Evolutionary conservation across 495 filamentous ascomycete species (phyloP).

Genomic region (Achaetomiella virescens): DNA sequence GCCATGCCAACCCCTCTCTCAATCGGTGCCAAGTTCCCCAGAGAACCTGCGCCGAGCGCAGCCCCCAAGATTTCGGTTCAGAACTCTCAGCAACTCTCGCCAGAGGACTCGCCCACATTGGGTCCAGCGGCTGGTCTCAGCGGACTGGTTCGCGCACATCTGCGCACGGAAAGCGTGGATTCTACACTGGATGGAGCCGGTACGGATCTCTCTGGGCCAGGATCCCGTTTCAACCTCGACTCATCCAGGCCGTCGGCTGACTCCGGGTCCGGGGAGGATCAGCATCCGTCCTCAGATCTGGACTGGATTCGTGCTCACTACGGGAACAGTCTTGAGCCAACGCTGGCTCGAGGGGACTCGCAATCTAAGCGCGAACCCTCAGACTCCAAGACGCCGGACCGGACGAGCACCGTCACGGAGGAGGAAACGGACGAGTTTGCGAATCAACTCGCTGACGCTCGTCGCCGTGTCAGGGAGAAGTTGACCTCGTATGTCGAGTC

Average conservation of each 20-base stretch:
- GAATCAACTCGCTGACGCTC: conserved; percentile 69
- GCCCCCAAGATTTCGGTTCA: conserved; percentile 16
- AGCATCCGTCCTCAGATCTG: conserved; percentile 48
- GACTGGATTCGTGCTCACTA: conserved; percentile 40
- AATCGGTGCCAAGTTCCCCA: conserved; percentile 19
- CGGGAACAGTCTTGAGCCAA: conserved; percentile 21
- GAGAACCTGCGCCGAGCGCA: conserved; percentile 20
- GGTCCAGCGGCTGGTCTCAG: conserved; percentile 65
- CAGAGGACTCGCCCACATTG: conserved; percentile 73
- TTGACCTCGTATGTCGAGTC: conserved; percentile 65
- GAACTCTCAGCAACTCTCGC: conserved; percentile 26
- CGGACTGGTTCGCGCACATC: conserved; percentile 77
- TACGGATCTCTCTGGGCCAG: conserved; percentile 25
- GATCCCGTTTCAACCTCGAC: conserved; percentile 36
- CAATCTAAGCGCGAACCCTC: conserved; percentile 22
- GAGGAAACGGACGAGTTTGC: conserved; percentile 73
- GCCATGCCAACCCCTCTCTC: conserved; percentile 33
- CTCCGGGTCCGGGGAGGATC: conserved; percentile 39
- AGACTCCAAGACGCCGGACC: conserved; percentile 24
- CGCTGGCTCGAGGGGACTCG: conserved; percentile 12
- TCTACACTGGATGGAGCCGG: conserved; percentile 63
- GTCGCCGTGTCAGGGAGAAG: conserved; percentile 73
- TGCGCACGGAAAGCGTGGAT: conserved; percentile 72
- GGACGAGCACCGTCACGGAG: conserved; percentile 23
- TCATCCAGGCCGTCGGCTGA: conserved; percentile 20